Evolutionary conservation across 2,329 filamentous ascomycete species (phyloP).

Genomic region (Colletotrichum musicola): DNA sequence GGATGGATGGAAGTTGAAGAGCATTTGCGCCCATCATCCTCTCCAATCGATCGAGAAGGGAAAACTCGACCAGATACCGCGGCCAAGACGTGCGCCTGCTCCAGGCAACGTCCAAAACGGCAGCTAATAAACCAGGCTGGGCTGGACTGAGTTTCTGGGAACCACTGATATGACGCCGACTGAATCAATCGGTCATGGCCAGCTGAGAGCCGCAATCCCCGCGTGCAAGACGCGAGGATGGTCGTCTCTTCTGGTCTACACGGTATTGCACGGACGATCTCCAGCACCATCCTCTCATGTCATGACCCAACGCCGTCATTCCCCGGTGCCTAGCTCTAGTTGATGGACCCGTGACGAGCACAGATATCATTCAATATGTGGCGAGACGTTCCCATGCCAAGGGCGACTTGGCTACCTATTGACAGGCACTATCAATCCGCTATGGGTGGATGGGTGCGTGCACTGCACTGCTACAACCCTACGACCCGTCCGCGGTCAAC

Average conservation of each 20-base stretch:
- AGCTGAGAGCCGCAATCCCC: neutral
- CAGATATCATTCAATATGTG: conserved; percentile 13
- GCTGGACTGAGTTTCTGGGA: neutral
- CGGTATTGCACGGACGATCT: conserved; percentile 20
- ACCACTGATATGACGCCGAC: neutral
- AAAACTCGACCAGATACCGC: neutral
- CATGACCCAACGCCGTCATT: conserved; percentile 19
- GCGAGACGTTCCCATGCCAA: conserved; percentile 20
- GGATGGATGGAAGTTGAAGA: no score
- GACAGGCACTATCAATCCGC: neutral
- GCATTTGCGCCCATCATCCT: neutral
- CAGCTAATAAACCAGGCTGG: neutral
- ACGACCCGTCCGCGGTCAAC: neutral
- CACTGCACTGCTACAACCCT: no score
- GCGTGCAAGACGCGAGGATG: neutral
- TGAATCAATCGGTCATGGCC: neutral
- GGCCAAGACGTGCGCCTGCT: neutral
- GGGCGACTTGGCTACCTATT: conserved; percentile 18
- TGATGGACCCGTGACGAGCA: conserved; percentile 13
- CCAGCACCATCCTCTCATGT: conserved; percentile 13
- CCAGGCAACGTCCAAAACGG: neutral
- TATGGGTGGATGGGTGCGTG: no score
- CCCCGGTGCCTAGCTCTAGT: conserved; percentile 5
- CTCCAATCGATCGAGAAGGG: neutral
- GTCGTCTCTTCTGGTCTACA: conserved; percentile 1